Base-by-base conservation (phyloP, 1,284 basidiomycete genomes). In the Trametes versicolor region DNA sequence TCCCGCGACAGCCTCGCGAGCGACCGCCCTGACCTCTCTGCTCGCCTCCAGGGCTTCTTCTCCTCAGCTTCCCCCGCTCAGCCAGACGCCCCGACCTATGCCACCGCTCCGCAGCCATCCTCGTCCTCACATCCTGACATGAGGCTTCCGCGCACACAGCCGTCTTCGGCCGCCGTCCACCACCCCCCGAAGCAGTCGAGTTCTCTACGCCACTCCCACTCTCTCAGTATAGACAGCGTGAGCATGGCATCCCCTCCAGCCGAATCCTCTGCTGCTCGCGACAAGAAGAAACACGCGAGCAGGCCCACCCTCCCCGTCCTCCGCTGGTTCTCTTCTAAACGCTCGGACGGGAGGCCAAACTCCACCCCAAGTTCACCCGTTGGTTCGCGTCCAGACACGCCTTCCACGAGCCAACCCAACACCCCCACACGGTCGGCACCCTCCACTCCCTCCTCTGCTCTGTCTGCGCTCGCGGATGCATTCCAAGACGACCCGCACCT, bases 251-350 rank as follows among this genome's bases (percentile, higher is more conserved):
- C 53, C 3, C 49, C 63, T 17, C 58, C 67, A 9, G 32, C 64
- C 45, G 52, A 62, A 37, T 57, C 64, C 41, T 50, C 60, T 32
- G 52, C 63, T 17, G 57, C 68, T 23, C 67, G 63, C 39, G 62
- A 63, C 41, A 63, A 59, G 36, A 67, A 63, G 55, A 67, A 63
- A 52, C 67, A 62, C 37, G 58, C 53, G 50, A 59, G 36, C 58
- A 63, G 67, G 25, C 65, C 64, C 21, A 2, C 64, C 1, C 71
- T 69, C 13, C 86, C 84, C 17, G 73, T 85, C 61, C 74, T 87
- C n/a, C 83, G 84, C 63, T 88, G 86, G 85, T 74, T 83, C 56
- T 76, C 79, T 58, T 73, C 72, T 59, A 76, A 71, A 62, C 63
- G 58, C 29, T 15, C 64, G 17, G 50, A 61, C 58, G 54, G 65